A percentile compares a stretch with the other conserved stretches of the same genome.
These are phyloP conservation scores for Hemisphaericaspora xylanilytica DNA, from an alignment of 1,139 yeast genomes.

Conservation along the genomic window DNA sequence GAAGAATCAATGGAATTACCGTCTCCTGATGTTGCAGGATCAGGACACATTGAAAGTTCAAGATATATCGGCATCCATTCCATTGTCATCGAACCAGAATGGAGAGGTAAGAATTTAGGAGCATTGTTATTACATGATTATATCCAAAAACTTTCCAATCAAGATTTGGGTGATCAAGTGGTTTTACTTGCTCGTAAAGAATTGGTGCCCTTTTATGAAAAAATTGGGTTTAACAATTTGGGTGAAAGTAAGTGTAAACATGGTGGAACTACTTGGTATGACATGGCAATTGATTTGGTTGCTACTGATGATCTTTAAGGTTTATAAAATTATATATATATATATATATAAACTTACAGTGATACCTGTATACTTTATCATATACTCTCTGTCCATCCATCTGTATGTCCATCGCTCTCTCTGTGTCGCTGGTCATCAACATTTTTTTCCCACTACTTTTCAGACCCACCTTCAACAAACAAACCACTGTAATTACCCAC, in stretches of 20 bases:
- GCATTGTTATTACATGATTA: constrained; percentile 83
- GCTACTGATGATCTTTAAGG: constrained; percentile 50
- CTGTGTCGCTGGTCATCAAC: too few relatives aligned
- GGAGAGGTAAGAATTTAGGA: constrained; percentile 80
- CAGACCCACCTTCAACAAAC: too few relatives aligned
- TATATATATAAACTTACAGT: too few relatives aligned
- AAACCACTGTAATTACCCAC: too few relatives aligned
- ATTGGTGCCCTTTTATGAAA: constrained; percentile 72
- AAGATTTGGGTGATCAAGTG: constrained; percentile 78
- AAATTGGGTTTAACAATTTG: constrained; percentile 68
- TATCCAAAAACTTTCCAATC: constrained; percentile 84
- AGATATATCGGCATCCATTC: constrained; percentile 79
- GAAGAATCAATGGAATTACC: constrained; percentile 69
- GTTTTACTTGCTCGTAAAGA: constrained; percentile 70
- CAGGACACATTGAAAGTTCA: constrained; percentile 81
- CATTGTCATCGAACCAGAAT: constrained; percentile 72
- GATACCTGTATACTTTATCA: too few relatives aligned
- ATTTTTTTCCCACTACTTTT: too few relatives aligned
- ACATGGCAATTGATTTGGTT: constrained; percentile 59
- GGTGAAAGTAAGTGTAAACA: constrained; percentile 61
- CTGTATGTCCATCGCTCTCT: too few relatives aligned
- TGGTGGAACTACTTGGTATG: constrained; percentile 67
- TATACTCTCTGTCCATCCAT: too few relatives aligned
- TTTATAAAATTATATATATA: not conserved
- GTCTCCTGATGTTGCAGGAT: constrained; percentile 44